Conservation (phyloP, 2,329 filamentous ascomycete genomes). For the Tympanopsis confertula region DNA sequence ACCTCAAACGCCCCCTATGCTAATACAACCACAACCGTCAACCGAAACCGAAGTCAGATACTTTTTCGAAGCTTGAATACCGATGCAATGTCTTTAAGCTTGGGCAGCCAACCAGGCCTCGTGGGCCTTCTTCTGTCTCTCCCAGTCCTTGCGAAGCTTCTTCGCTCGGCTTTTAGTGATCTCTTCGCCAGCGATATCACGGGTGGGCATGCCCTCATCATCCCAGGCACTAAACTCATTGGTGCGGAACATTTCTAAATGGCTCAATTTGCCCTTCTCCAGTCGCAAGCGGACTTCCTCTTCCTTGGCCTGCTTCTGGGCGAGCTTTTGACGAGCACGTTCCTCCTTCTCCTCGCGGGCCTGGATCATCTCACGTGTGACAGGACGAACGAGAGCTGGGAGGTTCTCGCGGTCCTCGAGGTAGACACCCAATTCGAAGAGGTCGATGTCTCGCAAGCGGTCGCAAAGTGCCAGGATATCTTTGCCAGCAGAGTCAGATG, state of each 20-base stretch:
- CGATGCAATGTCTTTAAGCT: constrained; percentile 2
- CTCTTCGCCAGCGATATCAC: constrained; percentile 66
- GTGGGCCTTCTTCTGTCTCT: constrained; percentile 76
- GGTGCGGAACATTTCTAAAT: constrained; percentile 41
- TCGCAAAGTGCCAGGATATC: constrained; percentile 69
- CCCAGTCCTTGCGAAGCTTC: constrained; percentile 81
- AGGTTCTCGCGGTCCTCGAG: constrained; percentile 71
- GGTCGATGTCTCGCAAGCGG: constrained; percentile 65
- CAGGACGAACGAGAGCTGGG: constrained; percentile 59
- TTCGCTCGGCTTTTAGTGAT: constrained; percentile 70
- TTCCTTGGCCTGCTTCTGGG: constrained; percentile 44
- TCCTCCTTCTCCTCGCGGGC: constrained; percentile 47
- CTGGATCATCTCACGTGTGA: constrained; percentile 40
- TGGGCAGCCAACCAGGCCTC: constrained; percentile 33
- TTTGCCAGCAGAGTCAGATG: constrained; percentile 39
- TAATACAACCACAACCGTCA: no score
- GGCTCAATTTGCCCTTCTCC: constrained; percentile 43
- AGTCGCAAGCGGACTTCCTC: constrained; percentile 39
- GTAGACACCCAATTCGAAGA: constrained; percentile 76
- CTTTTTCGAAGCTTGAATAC: constrained; percentile 1
- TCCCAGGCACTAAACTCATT: constrained; percentile 70
- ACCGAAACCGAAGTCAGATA: no score
- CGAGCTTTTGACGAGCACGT: constrained; percentile 26
- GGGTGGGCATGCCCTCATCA: constrained; percentile 67
- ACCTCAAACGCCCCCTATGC: no score